Percentiles rank a stretch among this genome's conserved stretches.
Conservation (phyloP, 352 stramenopile genomes). For the Phytopythium litorale region DNA sequence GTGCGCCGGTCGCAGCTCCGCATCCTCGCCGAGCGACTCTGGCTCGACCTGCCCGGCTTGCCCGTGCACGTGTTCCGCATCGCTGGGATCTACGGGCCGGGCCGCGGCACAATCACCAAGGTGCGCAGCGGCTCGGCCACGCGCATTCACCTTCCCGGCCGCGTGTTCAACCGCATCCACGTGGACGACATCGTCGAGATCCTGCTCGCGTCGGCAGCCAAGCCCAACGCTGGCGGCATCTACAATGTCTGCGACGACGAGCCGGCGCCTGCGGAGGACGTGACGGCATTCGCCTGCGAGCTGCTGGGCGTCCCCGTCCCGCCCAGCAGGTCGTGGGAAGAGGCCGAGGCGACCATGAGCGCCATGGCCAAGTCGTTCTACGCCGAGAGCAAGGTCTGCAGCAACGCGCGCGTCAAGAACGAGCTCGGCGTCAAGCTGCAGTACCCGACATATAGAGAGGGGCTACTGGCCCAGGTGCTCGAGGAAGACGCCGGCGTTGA, state of each 20-base stretch:
- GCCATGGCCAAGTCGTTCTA: conserved; percentile 88
- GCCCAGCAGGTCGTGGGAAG: conserved; percentile 62
- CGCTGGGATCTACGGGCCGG: conserved; percentile 90
- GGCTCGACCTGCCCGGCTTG: conserved; percentile 55
- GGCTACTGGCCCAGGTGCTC: conserved; percentile 69
- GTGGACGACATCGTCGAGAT: conserved; percentile 88
- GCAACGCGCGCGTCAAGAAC: conserved; percentile 66
- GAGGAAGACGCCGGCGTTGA: conserved; percentile 32
- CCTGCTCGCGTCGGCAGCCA: conserved; percentile 61
- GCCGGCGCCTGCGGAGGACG: conserved; percentile 73
- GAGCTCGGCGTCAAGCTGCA: conserved; percentile 67
- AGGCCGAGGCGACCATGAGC: conserved; percentile 72
- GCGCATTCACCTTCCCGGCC: conserved; percentile 67
- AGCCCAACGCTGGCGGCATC: conserved; percentile 57
- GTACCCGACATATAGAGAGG: conserved; percentile 83
- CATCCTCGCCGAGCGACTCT: conserved; percentile 71
- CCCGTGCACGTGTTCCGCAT: conserved; percentile 88
- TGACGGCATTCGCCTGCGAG: conserved; percentile 76
- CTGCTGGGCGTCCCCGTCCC: conserved; percentile 49
- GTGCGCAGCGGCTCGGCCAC: conserved; percentile 62
- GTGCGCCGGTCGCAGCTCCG: conserved; percentile 71
- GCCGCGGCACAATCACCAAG: conserved; percentile 75
- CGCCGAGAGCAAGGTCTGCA: conserved; percentile 78
- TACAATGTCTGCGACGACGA: conserved; percentile 91
- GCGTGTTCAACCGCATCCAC: conserved; percentile 88